Evolutionary conservation across 768 basidiomycete species (phyloP).

Genomic region (Mycena albidolilacea): DNA sequence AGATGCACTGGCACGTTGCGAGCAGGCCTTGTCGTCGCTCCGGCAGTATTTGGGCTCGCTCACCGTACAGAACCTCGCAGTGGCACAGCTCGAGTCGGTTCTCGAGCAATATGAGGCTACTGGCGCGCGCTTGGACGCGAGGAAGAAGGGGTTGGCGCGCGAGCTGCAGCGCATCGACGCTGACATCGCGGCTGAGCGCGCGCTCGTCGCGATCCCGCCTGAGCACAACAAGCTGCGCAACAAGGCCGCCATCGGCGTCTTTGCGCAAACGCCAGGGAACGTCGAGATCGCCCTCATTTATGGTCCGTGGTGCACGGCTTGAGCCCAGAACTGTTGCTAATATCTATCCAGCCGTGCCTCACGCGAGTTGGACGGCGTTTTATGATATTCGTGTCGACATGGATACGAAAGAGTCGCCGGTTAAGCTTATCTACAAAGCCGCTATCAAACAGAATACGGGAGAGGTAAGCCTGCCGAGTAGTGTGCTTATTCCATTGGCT

Average conservation of each 20-base stretch:
- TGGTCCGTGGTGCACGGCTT: conserved; percentile 10
- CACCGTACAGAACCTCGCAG: conserved; percentile 50
- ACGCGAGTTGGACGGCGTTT: conserved; percentile 50
- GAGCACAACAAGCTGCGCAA: conserved; percentile 47
- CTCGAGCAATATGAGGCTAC: conserved; percentile 52
- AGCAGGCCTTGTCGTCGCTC: too few relatives aligned
- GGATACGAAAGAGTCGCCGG: conserved; percentile 51
- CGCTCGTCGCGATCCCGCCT: conserved; percentile 34
- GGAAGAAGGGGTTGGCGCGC: conserved; percentile 47
- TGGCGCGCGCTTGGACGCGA: conserved; percentile 52
- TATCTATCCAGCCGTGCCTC: conserved; percentile 50
- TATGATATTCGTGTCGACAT: too few relatives aligned
- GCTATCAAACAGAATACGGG: conserved; percentile 59
- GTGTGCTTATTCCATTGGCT: not conserved
- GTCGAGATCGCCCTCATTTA: too few relatives aligned
- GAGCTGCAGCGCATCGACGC: conserved; percentile 44
- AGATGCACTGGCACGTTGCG: conserved; percentile 47
- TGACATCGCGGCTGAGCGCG: conserved; percentile 45
- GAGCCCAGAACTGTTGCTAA: not conserved
- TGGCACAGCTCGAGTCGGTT: conserved; percentile 46
- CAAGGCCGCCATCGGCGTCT: conserved; percentile 53
- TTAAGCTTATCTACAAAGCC: conserved; percentile 59
- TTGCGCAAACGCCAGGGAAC: conserved; percentile 48
- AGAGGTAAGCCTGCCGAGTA: conserved; percentile 46
- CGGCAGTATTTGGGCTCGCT: conserved; percentile 42